phyloP scores from a whole-genome alignment of 1,139 yeast species.

The Blastobotrys aristatus region DNA sequence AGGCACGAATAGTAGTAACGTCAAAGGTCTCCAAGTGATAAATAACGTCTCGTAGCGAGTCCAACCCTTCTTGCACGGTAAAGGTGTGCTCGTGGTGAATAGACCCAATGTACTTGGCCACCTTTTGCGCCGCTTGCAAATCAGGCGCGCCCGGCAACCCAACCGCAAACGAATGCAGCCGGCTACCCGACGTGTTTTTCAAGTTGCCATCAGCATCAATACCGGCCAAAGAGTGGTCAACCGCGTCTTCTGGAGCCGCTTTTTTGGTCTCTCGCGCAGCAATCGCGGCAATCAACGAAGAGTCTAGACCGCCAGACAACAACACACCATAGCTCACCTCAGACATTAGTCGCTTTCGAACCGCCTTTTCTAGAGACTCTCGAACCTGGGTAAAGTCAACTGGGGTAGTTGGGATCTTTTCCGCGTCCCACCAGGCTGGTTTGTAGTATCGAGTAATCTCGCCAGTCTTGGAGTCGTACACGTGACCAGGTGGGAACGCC shows the following conservation, averaged over 20 bases:
- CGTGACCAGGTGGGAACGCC: constrained; percentile 98
- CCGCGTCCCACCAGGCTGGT: constrained; percentile 92
- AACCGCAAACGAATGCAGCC: constrained; percentile 91
- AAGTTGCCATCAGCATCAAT: constrained; percentile 83
- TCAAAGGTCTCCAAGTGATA: constrained; percentile 95
- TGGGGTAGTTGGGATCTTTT: constrained; percentile 63
- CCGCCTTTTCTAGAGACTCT: constrained; percentile 84
- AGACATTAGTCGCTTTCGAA: constrained; percentile 97
- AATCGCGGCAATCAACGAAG: constrained; percentile 91
- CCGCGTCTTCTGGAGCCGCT: constrained; percentile 55
- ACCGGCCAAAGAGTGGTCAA: constrained; percentile 66
- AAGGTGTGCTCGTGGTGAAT: constrained; percentile 97
- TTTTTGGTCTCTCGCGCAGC: constrained; percentile 92
- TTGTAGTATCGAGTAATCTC: constrained; percentile 77
- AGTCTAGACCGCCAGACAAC: constrained; percentile 94
- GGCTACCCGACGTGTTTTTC: constrained; percentile 69
- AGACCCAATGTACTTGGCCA: constrained; percentile 87
- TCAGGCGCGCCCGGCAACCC: constrained; percentile 99
- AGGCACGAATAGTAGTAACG: constrained; percentile 97
- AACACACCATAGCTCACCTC: constrained; percentile 98
- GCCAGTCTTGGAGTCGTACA: constrained; percentile 88
- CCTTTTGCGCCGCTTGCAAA: constrained; percentile 91
- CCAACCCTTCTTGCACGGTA: constrained; percentile 93
- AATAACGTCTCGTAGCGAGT: constrained; percentile 90
- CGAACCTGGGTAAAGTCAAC: constrained; percentile 71